Base-by-base conservation (phyloP, 495 filamentous ascomycete species). In the Elaphomyces granulatus region DNA sequence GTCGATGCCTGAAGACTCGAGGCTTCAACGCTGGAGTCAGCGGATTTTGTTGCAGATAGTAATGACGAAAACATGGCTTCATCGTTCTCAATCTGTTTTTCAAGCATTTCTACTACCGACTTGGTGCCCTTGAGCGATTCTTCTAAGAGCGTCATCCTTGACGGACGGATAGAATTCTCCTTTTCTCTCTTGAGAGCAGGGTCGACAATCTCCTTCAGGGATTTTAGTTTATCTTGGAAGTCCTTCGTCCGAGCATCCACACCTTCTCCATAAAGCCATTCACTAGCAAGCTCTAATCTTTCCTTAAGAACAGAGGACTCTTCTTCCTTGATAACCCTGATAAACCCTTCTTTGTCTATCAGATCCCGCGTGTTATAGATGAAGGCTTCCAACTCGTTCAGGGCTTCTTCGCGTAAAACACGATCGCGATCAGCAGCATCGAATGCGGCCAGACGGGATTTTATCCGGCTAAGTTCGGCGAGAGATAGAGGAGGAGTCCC, bases 321-420 rank as follows among this genome's bases (percentile, higher is more conserved):
- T 15, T 71, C 70, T 1, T 68, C 55, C 34, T 78, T 87, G 34
- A 86, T 75, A 9, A 69, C 75, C 8, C 63, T 68, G 31, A 78
- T 60, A 56, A 95, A 95, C 12, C 70, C 71, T 40, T 80, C 74
- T 45, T 81, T 77, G 12, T 80, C 77, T 8, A 92, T 59, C 15
- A 87, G 64, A 59, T 95, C 92, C 3, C 86, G 78, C 31, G 80
- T 74, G 44, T 75, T 78, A 68, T 99, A 99, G 32, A 87, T 93
- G 56, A 82, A 94, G n/a, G 71, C 76, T 56, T 99, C 90, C 18
- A 99, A 75, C 48, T 81, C 78, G 63, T 99, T 99, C 19, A 94
- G 63, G 8, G 83, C 72, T 58, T 94, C 90, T 55, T 94, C 87
- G 21, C 88, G 79, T 33, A 76, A 63, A 32, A 76, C 59, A 20